Percentiles rank a stretch among this genome's conserved stretches.
These are phyloP conservation scores for Fusarium sororula DNA, from an alignment of 2,329 filamentous ascomycete genomes.

Conservation along the genomic window DNA sequence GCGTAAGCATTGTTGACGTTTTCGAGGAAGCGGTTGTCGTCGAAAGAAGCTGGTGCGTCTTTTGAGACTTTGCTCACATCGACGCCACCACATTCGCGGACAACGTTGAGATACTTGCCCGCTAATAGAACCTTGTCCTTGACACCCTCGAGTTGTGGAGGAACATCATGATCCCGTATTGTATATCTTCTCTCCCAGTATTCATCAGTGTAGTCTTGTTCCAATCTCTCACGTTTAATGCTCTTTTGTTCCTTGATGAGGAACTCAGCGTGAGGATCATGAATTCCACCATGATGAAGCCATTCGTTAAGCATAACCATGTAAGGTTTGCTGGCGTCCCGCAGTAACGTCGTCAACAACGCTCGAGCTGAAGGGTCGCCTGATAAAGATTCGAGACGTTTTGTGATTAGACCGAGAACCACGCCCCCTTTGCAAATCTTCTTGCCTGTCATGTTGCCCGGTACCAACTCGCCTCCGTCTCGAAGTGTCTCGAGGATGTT, in stretches of 20 bases:
- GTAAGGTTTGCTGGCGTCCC: constrained; percentile 91
- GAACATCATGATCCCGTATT: constrained; percentile 88
- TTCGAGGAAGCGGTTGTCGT: constrained; percentile 90
- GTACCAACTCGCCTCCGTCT: constrained; percentile 83
- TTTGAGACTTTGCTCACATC: constrained; percentile 89
- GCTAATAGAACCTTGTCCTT: constrained; percentile 95
- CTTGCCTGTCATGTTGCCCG: constrained; percentile 82
- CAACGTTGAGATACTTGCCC: constrained; percentile 97
- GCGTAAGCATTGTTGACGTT: constrained; percentile 97
- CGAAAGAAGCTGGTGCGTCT: constrained; percentile 91
- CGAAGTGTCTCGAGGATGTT: constrained; percentile 90
- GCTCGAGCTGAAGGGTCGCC: constrained; percentile 89
- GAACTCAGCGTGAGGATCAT: constrained; percentile 93
- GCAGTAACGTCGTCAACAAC: constrained; percentile 81
- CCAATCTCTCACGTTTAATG: constrained; percentile 87
- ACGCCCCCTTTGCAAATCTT: constrained; percentile 97
- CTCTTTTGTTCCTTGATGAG: constrained; percentile 95
- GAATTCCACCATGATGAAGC: constrained; percentile 95
- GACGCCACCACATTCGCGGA: constrained; percentile 94
- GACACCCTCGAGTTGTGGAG: constrained; percentile 88
- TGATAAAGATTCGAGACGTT: constrained; percentile 86
- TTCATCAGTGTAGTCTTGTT: constrained; percentile 97
- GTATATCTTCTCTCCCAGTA: constrained; percentile 99
- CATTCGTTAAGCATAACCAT: constrained; percentile 99
- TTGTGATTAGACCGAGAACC: constrained; percentile 87